Evolutionary conservation across 768 basidiomycete genomes (phyloP).

Genomic region (Leucogyrophana mollusca): DNA sequence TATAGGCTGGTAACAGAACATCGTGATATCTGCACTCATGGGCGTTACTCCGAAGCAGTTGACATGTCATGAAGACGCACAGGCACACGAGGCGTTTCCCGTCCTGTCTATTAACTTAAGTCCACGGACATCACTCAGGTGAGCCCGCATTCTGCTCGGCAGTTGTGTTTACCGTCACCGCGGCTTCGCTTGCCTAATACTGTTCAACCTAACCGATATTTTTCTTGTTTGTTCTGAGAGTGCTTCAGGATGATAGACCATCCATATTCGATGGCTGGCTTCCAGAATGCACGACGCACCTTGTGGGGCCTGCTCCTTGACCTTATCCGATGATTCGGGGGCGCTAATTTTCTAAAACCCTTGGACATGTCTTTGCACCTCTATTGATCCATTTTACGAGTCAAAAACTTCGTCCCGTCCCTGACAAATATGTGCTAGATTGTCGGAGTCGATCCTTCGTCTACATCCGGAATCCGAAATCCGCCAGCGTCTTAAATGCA

Average conservation of each 20-base stretch:
- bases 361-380: slow-evolving; percentile 7
- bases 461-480: slow-evolving; percentile 28
- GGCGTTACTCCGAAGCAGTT: slow-evolving; percentile 26
- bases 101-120: slow-evolving; percentile 36
- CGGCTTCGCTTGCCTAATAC: slow-evolving; percentile 34
- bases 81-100: slow-evolving; percentile 35
- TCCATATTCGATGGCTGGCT: slow-evolving; percentile 21
- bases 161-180: slow-evolving; percentile 33
- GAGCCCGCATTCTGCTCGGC: slow-evolving; percentile 30
- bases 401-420: slow-evolving; percentile 20
- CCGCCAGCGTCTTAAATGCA: slow-evolving; percentile 24
- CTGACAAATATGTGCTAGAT: slow-evolving; percentile 28
- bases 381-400: slow-evolving; percentile 11
- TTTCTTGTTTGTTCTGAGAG: slow-evolving; percentile 28
- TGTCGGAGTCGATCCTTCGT: slow-evolving; percentile 35
- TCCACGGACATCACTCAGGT: slow-evolving; percentile 36
- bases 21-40: slow-evolving; percentile 18
- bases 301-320: slow-evolving; percentile 6
- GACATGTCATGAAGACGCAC: slow-evolving; percentile 24
- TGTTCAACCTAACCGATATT: slow-evolving; percentile 27
- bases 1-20: slow-evolving; percentile 9
- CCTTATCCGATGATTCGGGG: slow-evolving; percentile 16
- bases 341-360: slow-evolving; percentile 17
- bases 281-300: slow-evolving; percentile 17
- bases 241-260: slow-evolving; percentile 19